These are phyloP conservation scores for Amylostereum areolatum DNA, from an alignment of 1,284 basidiomycete species.

Conservation along the genomic window DNA sequence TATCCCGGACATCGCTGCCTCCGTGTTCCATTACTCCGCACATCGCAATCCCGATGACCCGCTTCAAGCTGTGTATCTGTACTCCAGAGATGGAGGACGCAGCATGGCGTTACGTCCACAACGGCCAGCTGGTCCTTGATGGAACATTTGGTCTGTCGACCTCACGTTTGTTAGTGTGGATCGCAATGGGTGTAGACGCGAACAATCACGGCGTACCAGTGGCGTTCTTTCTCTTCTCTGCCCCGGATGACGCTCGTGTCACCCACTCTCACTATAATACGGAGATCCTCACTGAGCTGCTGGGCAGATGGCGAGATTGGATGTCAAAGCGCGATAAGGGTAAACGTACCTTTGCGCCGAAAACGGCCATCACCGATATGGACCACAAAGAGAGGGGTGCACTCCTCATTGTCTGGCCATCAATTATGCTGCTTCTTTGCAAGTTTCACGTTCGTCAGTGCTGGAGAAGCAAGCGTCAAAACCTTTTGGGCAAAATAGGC, in stretches of 20 bases:
- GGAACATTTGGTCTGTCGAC: slow-evolving; percentile 33
- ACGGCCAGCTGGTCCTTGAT: slow-evolving; percentile 28
- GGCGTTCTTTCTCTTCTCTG: slow-evolving; percentile 31
- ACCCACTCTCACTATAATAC: slow-evolving; percentile 30
- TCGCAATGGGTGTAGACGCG: slow-evolving; percentile 28
- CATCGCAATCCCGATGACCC: slow-evolving; percentile 13
- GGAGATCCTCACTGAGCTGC: slow-evolving; percentile 21
- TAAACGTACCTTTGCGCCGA: slow-evolving; percentile 17
- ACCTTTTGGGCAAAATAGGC: slow-evolving; percentile 5
- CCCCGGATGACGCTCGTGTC: slow-evolving; percentile 23
- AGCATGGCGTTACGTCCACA: slow-evolving; percentile 27
- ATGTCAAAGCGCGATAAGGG: slow-evolving; percentile 5
- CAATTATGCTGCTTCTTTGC: slow-evolving; percentile 29
- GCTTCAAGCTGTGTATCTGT: slow-evolving; percentile 23
- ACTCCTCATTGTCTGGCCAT: slow-evolving; percentile 22
- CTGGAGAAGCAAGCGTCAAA: slow-evolving; percentile 27
- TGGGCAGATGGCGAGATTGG: slow-evolving; percentile 19
- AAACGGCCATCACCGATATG: slow-evolving; percentile 31
- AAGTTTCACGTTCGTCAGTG: slow-evolving; percentile 33
- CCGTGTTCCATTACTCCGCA: slow-evolving; percentile 23
- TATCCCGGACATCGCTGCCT: slow-evolving; percentile 15
- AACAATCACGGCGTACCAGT: slow-evolving; percentile 23
- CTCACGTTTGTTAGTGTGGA: slow-evolving; percentile 26
- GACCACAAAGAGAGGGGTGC: slow-evolving; percentile 28
- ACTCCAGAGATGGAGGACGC: slow-evolving; percentile 28